Evolutionary conservation across 176 grass and related monocot species (phyloP).

Genomic region (Secale cereale): DNA sequence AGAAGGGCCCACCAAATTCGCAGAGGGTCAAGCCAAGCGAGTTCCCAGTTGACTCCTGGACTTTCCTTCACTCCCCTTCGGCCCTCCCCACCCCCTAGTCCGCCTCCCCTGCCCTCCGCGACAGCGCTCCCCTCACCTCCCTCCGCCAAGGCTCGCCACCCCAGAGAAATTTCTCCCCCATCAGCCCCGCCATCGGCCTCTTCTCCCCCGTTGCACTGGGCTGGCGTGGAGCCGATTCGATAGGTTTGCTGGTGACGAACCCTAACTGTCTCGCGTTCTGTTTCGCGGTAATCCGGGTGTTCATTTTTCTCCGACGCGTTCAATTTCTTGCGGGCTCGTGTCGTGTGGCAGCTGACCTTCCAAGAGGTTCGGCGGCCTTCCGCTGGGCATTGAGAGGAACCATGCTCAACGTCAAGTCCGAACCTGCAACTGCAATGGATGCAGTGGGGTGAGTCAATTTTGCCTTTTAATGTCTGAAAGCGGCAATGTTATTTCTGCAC

Average conservation of each 20-base stretch:
- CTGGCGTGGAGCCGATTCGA: background rate
- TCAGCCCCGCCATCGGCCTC: background rate
- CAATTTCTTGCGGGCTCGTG: background rate
- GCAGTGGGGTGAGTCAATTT: constrained; percentile 13
- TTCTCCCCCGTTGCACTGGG: background rate
- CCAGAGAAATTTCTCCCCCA: background rate
- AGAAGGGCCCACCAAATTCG: no score
- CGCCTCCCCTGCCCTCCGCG: background rate
- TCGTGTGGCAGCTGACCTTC: background rate
- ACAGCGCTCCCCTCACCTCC: background rate
- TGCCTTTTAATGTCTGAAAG: background rate
- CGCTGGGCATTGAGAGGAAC: background rate
- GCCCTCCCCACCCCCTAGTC: background rate
- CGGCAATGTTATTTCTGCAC: background rate
- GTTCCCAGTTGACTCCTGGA: no score
- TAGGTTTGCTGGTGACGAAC: background rate
- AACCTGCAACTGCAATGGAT: background rate
- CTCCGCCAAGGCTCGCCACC: background rate
- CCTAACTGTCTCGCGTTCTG: background rate
- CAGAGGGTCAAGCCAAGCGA: no score
- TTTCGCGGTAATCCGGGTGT: background rate
- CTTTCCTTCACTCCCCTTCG: no score
- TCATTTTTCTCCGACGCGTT: background rate
- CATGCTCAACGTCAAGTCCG: background rate
- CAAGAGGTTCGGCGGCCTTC: background rate